phyloP scores from a whole-genome alignment of 768 basidiomycete genomes.

The Kwoniella heveanensis region DNA sequence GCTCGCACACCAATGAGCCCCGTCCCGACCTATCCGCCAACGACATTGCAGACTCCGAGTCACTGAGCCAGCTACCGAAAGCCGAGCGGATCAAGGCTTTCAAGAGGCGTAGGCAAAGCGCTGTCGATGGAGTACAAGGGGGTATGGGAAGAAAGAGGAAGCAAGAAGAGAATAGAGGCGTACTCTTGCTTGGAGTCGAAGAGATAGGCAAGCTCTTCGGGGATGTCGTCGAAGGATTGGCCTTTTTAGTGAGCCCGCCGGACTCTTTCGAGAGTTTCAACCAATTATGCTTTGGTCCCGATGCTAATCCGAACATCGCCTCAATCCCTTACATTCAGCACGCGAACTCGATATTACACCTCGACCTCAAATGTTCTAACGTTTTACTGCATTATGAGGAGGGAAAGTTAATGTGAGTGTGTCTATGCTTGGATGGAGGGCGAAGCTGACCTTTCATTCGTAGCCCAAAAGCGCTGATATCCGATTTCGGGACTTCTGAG shows the following conservation, averaged over 20 bases:
- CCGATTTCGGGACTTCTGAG: constrained; percentile 91
- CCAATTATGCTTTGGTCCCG: no score
- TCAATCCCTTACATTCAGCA: constrained; percentile 51
- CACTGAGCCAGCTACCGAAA: constrained; percentile 32
- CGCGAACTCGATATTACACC: constrained; percentile 71
- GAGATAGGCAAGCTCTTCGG: constrained; percentile 78
- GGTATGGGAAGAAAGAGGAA: constrained; percentile 8
- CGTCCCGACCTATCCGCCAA: constrained; percentile 32
- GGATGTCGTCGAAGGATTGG: constrained; percentile 83
- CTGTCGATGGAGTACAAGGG: constrained; percentile 2
- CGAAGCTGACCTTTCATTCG: background rate
- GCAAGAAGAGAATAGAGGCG: constrained; percentile 59
- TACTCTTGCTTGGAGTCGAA: constrained; percentile 80
- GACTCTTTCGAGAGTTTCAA: no score
- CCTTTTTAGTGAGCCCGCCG: constrained; percentile 77
- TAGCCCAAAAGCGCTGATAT: constrained; percentile 90
- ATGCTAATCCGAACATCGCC: background rate
- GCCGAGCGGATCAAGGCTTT: constrained; percentile 49
- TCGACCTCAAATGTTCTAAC: constrained; percentile 92
- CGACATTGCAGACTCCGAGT: constrained; percentile 40
- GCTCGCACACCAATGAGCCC: constrained; percentile 38
- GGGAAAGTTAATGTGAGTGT: constrained; percentile 70
- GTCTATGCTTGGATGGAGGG: no score
- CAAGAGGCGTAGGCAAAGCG: constrained; percentile 40
- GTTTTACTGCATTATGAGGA: constrained; percentile 91